Evolutionary conservation across 495 filamentous ascomycete genomes (phyloP), one percentile per base, ranked within the genome.

Genomic region (Penicillium simplicissimum): DNA sequence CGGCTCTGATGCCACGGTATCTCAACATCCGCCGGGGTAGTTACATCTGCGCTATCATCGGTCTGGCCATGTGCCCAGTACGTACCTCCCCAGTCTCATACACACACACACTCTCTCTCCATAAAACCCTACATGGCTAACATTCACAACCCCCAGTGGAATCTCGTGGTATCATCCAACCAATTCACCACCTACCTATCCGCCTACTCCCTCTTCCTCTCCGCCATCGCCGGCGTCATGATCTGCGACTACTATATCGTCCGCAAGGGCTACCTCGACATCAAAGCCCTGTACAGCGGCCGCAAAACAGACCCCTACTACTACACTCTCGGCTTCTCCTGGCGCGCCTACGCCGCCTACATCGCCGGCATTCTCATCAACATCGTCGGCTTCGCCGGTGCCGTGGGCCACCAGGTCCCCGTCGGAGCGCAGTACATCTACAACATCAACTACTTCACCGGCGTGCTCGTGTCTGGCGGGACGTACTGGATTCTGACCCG

Each of bases 111-210:
- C n/a, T n/a, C 28, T 31, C 23, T 25, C 23, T 31, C 28, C 28
- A 31, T 31, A 31, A 31, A 2, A 28, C 2, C 49, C 55, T 33
- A 14, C 1, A 34, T 45, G 15, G 8, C 45, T 49, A 31, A 49
- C 23, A 31, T 6, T 7, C 8, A 31, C 13, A 11, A 17, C 33
- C 15, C 23, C 33, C 49, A 82, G 75, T 96, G 91, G 88, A 90
- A 89, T 61, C 81, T 97, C 0, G 85, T 96, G 21, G 86, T 83
- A 0, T 76, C 80, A 8, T 83, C 85, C n/a, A 96, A 96, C 76
- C 86, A 90, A 71, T 97, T 97, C 80, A 93, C 90, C n/a, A 93
- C 90, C 47, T 97, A 97, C 67, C 87, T 97, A 6, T 94, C 90
- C 13, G 90, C 93, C 25, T 97, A 97, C 79, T 92, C 90, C n/a